Percentiles rank a stretch among this genome's conserved stretches.
Evolutionary conservation across 208 protist genomes (phyloP).

Genomic region (Willaertia magna): DNA sequence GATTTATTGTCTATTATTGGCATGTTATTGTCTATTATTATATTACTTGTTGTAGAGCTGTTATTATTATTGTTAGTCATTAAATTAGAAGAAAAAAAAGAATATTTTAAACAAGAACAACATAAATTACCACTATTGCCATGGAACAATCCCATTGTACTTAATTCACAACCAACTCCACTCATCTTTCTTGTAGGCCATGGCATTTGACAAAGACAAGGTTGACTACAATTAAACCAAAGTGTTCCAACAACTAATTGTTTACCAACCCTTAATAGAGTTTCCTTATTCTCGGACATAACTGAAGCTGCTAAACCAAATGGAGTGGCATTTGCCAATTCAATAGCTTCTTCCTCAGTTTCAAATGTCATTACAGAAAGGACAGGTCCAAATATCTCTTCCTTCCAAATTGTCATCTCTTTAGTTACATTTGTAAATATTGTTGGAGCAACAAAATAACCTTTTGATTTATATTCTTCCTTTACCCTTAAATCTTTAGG

Average conservation of each 20-base stretch:
- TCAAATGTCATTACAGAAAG: conserved; percentile 60
- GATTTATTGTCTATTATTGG: too few species aligned
- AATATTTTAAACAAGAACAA: too few species aligned
- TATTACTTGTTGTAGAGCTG: too few species aligned
- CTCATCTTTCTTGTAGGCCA: neutral
- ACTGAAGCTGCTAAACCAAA: conserved; percentile 69
- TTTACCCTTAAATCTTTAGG: conserved; percentile 38
- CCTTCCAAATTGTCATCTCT: conserved; percentile 53
- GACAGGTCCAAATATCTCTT: conserved; percentile 76
- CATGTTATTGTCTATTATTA: too few species aligned
- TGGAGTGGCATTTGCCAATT: conserved; percentile 50
- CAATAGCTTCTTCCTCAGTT: conserved; percentile 55
- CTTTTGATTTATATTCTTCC: conserved; percentile 27
- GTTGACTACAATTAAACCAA: neutral
- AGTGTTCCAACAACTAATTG: neutral
- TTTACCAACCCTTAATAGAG: neutral
- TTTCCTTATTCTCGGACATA: conserved; percentile 21
- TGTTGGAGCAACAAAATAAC: conserved; percentile 64
- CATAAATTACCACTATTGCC: too few species aligned
- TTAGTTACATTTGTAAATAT: conserved; percentile 57
- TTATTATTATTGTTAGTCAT: too few species aligned
- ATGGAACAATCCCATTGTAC: neutral
- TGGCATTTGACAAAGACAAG: neutral
- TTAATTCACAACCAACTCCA: neutral
- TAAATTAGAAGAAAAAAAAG: too few species aligned